Evolutionary conservation across 1,284 basidiomycete genomes (phyloP).

Genomic region (Cystobasidiaceae sp.): DNA sequence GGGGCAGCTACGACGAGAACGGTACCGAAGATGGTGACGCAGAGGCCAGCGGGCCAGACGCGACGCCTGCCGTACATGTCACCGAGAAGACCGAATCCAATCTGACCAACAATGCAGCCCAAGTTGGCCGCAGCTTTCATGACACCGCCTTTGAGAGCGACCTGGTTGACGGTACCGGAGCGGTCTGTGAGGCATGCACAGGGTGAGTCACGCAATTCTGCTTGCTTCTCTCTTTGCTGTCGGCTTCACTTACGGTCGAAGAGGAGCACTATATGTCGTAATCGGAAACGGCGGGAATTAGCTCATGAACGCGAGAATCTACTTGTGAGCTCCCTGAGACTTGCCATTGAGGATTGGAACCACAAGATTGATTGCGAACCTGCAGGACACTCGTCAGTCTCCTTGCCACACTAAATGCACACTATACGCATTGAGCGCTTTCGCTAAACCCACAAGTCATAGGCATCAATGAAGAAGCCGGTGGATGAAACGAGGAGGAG

Average conservation of each 20-base stretch:
- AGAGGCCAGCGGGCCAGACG: constrained; percentile 49
- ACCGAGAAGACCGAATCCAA: constrained; percentile 31
- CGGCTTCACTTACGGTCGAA: constrained; percentile 5
- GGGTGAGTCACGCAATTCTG: too few relatives aligned
- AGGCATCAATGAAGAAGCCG: constrained; percentile 32
- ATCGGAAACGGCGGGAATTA: too few relatives aligned
- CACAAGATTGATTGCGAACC: constrained; percentile 26
- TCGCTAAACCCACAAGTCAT: constrained; percentile 19
- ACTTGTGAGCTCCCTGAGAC: too few relatives aligned
- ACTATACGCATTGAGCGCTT: too few relatives aligned
- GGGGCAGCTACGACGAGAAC: constrained; percentile 50
- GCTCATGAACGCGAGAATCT: too few relatives aligned
- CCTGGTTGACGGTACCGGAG: constrained; percentile 27
- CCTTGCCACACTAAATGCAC: too few relatives aligned
- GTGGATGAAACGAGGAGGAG: constrained; percentile 30
- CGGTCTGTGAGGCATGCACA: neutral
- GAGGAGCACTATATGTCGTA: too few relatives aligned
- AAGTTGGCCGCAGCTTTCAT: constrained; percentile 29
- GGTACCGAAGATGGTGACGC: constrained; percentile 64
- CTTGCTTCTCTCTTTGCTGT: too few relatives aligned
- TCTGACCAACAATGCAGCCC: constrained; percentile 33
- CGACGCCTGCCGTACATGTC: constrained; percentile 14
- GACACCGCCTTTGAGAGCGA: constrained; percentile 31
- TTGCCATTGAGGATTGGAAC: constrained; percentile 30
- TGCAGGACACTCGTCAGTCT: neutral